A percentile compares a stretch with the other conserved stretches of the same genome.
phyloP scores from a whole-genome alignment of 2,329 filamentous ascomycete genomes.

The Dactylellina cionopaga region DNA sequence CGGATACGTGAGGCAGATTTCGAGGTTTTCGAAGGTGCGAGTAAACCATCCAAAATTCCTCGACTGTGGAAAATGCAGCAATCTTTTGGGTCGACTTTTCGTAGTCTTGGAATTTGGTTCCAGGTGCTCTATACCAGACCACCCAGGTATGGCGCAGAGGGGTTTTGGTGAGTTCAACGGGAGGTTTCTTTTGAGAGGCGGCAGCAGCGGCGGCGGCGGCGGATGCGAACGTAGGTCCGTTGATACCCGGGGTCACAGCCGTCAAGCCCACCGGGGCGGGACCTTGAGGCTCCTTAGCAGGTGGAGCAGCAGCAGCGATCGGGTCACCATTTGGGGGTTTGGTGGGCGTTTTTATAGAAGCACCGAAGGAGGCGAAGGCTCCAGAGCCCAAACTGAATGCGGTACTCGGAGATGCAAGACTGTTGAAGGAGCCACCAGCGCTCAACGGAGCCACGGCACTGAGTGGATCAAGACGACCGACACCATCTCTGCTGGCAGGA shows the following conservation, averaged over 20 bases:
- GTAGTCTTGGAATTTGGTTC: slow-evolving; percentile 97
- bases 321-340: slow-evolving; percentile 36
- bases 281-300: slow-evolving; percentile 73
- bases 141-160: slow-evolving; percentile 86
- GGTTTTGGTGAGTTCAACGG: slow-evolving; percentile 63
- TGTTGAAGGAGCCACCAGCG: slow-evolving; percentile 62
- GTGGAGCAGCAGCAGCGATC: slow-evolving; percentile 15
- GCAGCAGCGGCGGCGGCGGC: slow-evolving; percentile 60
- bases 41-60: slow-evolving; percentile 93
- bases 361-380: slow-evolving; percentile 90
- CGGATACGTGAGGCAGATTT: slow-evolving; percentile 85
- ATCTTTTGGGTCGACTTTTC: slow-evolving; percentile 94
- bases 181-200: slow-evolving; percentile 58
- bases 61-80: slow-evolving; percentile 80
- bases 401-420: slow-evolving; percentile 69
- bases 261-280: slow-evolving; percentile 62
- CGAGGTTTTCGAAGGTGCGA: slow-evolving; percentile 90
- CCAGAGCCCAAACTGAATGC: slow-evolving; percentile 94
- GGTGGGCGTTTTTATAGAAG: slow-evolving; percentile 74
- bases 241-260: slow-evolving; percentile 58
- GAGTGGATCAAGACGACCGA: slow-evolving; percentile 41
- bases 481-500: slow-evolving; percentile 38
- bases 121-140: slow-evolving; percentile 96
- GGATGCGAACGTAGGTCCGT: slow-evolving; percentile 58
- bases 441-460: slow-evolving; percentile 42